Evolutionary conservation across 805 yeast genomes (phyloP).

Genomic region (Monosporozyma aerobia): DNA sequence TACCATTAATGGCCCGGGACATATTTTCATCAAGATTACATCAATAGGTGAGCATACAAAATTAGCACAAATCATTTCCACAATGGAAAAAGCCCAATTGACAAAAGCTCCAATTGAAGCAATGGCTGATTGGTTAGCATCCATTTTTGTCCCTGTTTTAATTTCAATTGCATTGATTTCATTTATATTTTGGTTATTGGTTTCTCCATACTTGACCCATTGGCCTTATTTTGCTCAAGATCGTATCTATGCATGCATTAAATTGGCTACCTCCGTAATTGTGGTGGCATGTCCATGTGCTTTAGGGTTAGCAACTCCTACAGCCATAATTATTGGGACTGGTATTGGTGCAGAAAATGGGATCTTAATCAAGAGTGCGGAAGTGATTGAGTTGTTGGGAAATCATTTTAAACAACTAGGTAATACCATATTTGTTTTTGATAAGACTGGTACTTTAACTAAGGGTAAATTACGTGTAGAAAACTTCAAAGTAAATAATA

Average conservation of each 20-base stretch:
- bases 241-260: constrained; percentile 38
- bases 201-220: neutral
- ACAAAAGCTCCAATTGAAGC: constrained; percentile 85
- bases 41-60: constrained; percentile 77
- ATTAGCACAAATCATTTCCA: constrained; percentile 72
- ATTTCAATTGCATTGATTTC: constrained; percentile 55
- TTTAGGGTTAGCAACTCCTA: constrained; percentile 92
- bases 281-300: constrained; percentile 99
- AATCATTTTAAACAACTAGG: constrained; percentile 33
- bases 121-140: constrained; percentile 76
- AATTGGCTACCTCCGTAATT: constrained; percentile 80
- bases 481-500: constrained; percentile 19
- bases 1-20: constrained; percentile 73
- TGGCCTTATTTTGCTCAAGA: constrained; percentile 12
- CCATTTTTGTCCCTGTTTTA: constrained; percentile 75
- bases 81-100: constrained; percentile 85
- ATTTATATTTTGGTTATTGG: constrained; percentile 49
- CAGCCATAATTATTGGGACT: constrained; percentile 98
- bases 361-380: constrained; percentile 88
- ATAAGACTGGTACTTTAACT: constrained; percentile 88
- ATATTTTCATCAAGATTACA: constrained; percentile 57
- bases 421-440: constrained; percentile 50
- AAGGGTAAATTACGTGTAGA: constrained; percentile 62
- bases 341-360: constrained; percentile 92
- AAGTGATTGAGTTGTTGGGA: constrained; percentile 66